Base-by-base conservation (phyloP, 257 asterid genomes). In the Solanum dulcamara region DNA sequence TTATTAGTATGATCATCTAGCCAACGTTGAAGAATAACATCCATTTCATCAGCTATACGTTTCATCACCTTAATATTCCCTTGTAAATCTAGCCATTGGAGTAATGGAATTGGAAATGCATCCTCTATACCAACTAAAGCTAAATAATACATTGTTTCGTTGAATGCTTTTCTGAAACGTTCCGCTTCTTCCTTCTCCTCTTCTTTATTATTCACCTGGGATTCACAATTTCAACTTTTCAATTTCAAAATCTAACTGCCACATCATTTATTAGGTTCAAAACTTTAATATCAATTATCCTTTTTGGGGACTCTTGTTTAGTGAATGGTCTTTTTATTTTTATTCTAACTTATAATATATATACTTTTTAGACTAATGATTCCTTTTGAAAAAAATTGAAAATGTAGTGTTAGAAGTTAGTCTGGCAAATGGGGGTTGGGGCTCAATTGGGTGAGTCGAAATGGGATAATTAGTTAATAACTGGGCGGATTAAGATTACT, bases 61-160 rank as follows among this genome's bases (percentile, higher is more conserved):
- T 90, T 90, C 91, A 90, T 88, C 33, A 48, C 81, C 55, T 75
- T 87, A 53, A 83, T 86, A 30, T 85, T 64, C 6, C 90, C 92
- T 18, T 86, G 91, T 13, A 80, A 50, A 66, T 90, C 92, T 10
- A 88, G 55, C 88, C 89, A 83, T n/a, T 89, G 59, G 3, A 88
- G 70, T 3, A 18, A 74, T 26, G 71, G 70, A 18, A 81, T 13
- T 51, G 84, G 84, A 81, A 81, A 81, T 81, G 84, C 84, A 81
- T 81, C 84, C 26, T 60, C 84, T 38, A 90, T 89, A 9, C 89
- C 67, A 3, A 7, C 44, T 5, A 88, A 87, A 11, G 84, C 88
- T 32, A 79, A 42, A 18, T 64, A 38, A 72, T 71, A 81, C 18
- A 84, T 37, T 2, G 50, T 60, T 22, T 81, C 68, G 4, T 59